Evolutionary conservation across 2,329 filamentous ascomycete genomes (phyloP), one percentile per base, ranked within the genome.

Genomic region (Trichoderma arundinaceum): DNA sequence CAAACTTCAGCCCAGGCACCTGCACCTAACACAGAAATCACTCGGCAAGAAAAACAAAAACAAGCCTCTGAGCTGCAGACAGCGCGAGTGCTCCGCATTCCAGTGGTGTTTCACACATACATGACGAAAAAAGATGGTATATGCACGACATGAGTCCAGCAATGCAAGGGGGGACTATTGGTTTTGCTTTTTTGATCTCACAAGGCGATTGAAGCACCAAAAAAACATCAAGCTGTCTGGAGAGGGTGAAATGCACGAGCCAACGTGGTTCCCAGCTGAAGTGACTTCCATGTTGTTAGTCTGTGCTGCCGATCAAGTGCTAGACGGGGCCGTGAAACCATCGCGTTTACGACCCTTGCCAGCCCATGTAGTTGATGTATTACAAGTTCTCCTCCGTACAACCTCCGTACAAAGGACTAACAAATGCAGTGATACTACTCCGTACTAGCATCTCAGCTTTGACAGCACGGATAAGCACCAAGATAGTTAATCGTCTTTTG

Each of bases 251-350:
- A 2, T 41, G 57, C 44, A 41, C 57, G 33, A 32, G 38, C 57
- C 46, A 39, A 19, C 39, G 7, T n/a, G 8, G 19, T 15, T 48
- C 9, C 8, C 57, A 60, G 44, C 57, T 60, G 44, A 60, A 41
- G 44, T 38, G 33, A 39, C 44, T 28, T 22, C 13, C 8, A 22
- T 41, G 13, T 17, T 44, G 7, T 19, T 46, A 10, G 39, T 39
- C 17, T 63, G 49, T 63, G n/a, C 60, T 63, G 60, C 32, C 39
- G 51, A 54, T 54, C 60, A 53, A 44, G 12, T 13, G 60, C 41
- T 38, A 63, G 49, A 63, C 60, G 13, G 3, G 60, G 46, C 33
- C 12, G 28, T 63, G 60, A 54, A 46, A 63, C 60, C 60, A 46
- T 17, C 10, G 49, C 49, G 39, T 63, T 41, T 54, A 28, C 39